phyloP scores from a whole-genome alignment of 2,329 filamentous ascomycete species.

The Drechslerella coelobrocha region DNA sequence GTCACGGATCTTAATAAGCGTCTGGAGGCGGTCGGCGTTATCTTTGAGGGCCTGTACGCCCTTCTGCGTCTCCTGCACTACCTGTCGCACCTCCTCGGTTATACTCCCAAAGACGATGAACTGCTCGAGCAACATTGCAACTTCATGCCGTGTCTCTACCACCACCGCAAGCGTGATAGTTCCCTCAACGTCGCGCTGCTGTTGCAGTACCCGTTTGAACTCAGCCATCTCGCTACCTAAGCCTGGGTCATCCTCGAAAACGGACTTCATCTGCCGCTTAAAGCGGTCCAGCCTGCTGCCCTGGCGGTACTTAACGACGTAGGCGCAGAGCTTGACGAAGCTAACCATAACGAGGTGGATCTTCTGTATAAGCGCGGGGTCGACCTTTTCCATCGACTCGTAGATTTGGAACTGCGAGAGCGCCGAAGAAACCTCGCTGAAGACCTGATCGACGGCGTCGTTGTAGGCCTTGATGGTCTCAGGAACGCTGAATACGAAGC shows the following conservation, averaged over 20 bases:
- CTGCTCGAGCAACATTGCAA: not conserved
- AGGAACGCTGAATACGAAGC: conserved; percentile 55
- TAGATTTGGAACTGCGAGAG: conserved; percentile 55
- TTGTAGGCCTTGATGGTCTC: conserved; percentile 52
- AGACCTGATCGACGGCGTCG: conserved; percentile 52
- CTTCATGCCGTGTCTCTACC: not conserved
- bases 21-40: conserved; percentile 51
- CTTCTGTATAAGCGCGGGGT: conserved; percentile 37
- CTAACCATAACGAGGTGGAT: conserved; percentile 53
- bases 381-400: conserved; percentile 50
- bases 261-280: conserved; percentile 48
- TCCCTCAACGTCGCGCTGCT: conserved; percentile 53
- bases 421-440: conserved; percentile 51
- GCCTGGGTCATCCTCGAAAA: conserved; percentile 54
- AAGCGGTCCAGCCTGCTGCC: conserved; percentile 52
- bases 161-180: conserved; percentile 53
- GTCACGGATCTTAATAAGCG: conserved; percentile 52
- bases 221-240: conserved; percentile 51
- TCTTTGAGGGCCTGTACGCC: conserved; percentile 50
- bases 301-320: conserved; percentile 56
- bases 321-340: conserved; percentile 55
- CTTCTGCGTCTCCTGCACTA: conserved; percentile 48
- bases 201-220: conserved; percentile 51
- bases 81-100: not conserved
- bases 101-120: conserved; percentile 39